Base-by-base conservation (phyloP, 1,284 basidiomycete species). In the Rhodotorula sp. region DNA sequence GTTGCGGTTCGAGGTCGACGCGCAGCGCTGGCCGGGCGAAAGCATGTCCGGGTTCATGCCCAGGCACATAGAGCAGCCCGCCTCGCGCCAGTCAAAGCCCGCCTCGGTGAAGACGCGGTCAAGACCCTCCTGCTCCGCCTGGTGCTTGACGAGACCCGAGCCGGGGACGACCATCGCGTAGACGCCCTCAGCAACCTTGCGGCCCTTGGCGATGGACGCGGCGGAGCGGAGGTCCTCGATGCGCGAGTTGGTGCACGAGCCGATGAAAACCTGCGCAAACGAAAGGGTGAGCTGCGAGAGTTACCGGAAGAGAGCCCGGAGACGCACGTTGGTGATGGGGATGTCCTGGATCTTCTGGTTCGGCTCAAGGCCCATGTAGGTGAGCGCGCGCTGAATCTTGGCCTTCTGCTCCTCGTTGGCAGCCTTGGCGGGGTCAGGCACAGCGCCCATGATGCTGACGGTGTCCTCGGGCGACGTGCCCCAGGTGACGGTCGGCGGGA, bases 11-110 rank as follows among this genome's bases (percentile, higher is more conserved):
- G 93, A 96, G 54, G 95, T 97, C 79, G 91, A 94, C 12, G 95
- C 94, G 80, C 94, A 97, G 64, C 95, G 90, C 82, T 97, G 91
- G 60, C 91, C 90, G 6, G 93, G 92, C 50, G 87, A 85, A 64
- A 97, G 86, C 82, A 96, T 93, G 83, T 97, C 94, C 19, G 94
- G 92, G 83, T 97, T 97, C 95, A 97, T 97, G 56, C 94, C 95
- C 74, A 97, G 82, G 83, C 94, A 97, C 95, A 97, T 97, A 44
- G 95, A 97, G 82, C 94, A 97, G 44, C 94, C 94, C 41, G 95
- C 95, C 83, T 97, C 95, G 70, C 94, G 88, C 94, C 94, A 97
- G 81, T 97, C 95, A 79, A 97, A 97, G 32, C 95, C 95, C 39
- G 94, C 94, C 64, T 92, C 90, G 82, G 89, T 93, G 86, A 97